Evolutionary conservation across 768 basidiomycete genomes (phyloP).

Genomic region (Termitomyces sp.): DNA sequence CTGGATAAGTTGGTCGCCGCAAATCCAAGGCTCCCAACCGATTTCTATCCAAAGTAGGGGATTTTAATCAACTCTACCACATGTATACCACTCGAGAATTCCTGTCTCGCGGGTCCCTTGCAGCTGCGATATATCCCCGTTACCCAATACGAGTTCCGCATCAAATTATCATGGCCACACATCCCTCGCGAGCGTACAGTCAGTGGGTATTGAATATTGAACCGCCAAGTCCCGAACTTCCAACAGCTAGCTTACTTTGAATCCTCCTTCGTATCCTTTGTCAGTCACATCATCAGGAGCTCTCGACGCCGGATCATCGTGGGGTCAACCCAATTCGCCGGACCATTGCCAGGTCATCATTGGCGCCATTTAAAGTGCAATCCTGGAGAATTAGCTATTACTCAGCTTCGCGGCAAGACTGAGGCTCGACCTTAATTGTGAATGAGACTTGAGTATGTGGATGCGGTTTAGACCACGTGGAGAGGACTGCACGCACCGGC

Average conservation of each 20-base stretch:
- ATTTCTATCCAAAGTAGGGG: too few species aligned
- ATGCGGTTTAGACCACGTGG: conserved; percentile 29
- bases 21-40: not conserved
- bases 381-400: conserved; percentile 37
- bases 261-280: conserved; percentile 35
- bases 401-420: conserved; percentile 29
- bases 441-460: conserved; percentile 16
- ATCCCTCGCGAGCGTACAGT: conserved; percentile 30
- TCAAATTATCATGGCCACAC: conserved; percentile 17
- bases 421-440: conserved; percentile 30
- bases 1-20: not conserved
- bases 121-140: conserved; percentile 31
- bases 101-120: conserved; percentile 18
- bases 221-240: not conserved
- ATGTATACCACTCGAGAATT: conserved; percentile 36
- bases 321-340: conserved; percentile 35
- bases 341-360: conserved; percentile 40
- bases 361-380: conserved; percentile 35
- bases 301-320: conserved; percentile 37
- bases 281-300: conserved; percentile 37
- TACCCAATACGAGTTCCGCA: conserved; percentile 33
- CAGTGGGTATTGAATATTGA: conserved; percentile 9
- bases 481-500: conserved; percentile 31
- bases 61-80: conserved; percentile 22
- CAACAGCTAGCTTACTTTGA: conserved; percentile 23